Evolutionary conservation across 768 basidiomycete genomes (phyloP).

Genomic region (Scleroderma bovista): DNA sequence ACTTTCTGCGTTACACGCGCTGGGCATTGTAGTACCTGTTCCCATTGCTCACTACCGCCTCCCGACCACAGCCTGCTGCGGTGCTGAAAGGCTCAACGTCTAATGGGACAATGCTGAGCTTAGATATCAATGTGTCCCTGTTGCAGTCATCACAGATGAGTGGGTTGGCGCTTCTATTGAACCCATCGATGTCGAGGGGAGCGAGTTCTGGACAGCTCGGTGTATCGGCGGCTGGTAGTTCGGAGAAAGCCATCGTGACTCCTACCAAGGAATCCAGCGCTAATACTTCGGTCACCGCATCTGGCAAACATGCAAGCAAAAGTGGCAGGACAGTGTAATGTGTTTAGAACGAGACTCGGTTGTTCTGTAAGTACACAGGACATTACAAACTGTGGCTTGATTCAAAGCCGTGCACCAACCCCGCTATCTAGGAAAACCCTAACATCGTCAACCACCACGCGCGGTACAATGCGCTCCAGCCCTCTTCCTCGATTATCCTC

Average conservation of each 20-base stretch:
- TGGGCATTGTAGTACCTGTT: slow-evolving; percentile 73
- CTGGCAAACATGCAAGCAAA: too few species aligned
- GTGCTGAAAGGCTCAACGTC: slow-evolving; percentile 66
- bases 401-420: neutral
- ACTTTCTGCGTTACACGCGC: slow-evolving; percentile 52
- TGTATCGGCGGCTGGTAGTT: slow-evolving; percentile 2
- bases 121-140: slow-evolving; percentile 75
- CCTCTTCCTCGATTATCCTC: slow-evolving; percentile 76
- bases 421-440: slow-evolving; percentile 32
- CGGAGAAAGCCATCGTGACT: slow-evolving; percentile 5
- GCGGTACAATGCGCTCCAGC: slow-evolving; percentile 64
- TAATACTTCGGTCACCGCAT: slow-evolving; percentile 4
- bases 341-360: too few species aligned
- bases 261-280: slow-evolving; percentile 9
- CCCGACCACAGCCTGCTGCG: slow-evolving; percentile 69
- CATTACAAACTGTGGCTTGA: neutral
- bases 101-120: slow-evolving; percentile 64
- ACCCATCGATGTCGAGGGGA: slow-evolving; percentile 57
- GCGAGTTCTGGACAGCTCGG: slow-evolving; percentile 18
- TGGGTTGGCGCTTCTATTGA: slow-evolving; percentile 65
- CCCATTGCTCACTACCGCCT: slow-evolving; percentile 48
- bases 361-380: too few species aligned
- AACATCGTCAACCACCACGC: slow-evolving; percentile 83
- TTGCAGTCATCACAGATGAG: slow-evolving; percentile 75
- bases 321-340: neutral